Base-by-base conservation (phyloP, 2,329 filamentous ascomycete genomes). In the Alternaria arbusti region DNA sequence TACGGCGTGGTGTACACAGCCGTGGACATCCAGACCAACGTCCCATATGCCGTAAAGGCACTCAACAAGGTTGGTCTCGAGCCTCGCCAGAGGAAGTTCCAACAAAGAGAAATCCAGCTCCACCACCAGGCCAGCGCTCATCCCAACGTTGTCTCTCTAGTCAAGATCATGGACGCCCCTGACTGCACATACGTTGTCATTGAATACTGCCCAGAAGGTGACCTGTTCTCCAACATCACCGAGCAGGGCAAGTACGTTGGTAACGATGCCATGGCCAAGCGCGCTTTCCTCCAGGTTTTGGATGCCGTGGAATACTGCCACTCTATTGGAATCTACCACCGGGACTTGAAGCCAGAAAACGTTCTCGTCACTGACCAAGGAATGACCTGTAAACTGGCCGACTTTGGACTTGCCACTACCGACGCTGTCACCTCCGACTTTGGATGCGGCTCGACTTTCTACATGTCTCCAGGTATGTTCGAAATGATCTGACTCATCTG, bases 291-390 rank as follows among this genome's bases (percentile, higher is more conserved):
- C 67, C 96, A 99, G 82, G 93, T 99, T 76, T 83, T 99, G 86
- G 92, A 97, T 86, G 96, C 96, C 81, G 95, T 98, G 69, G 91
- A 96, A 79, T 93, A 94, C 83, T 98, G 96, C 87, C 96, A 99
- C 82, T 89, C 88, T 71, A 84, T 94, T 75, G 94, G 94, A 76
- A 97, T 99, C 79, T 99, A 97, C 86, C 96, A 99, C 82, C 88
- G 96, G 82, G 96, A 99, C 81, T 86, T 99, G 67, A 99, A 99
- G 86, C 96, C 96, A 63, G 96, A 99, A 85, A 99, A 99, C 82
- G 93, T 99, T 70, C 85, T 99, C 77, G 95, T 99, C 61, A 91
- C 92, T 74, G 91, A 97, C 83, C 86, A 90, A 68, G 95, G 95
- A 70, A 89, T 91, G 82, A 96, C 93, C 36, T 93, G 97, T 77